Evolutionary conservation across 2,329 filamentous ascomycete genomes (phyloP), one percentile per base, ranked within the genome.

Genomic region (Trichophaea hybrida): DNA sequence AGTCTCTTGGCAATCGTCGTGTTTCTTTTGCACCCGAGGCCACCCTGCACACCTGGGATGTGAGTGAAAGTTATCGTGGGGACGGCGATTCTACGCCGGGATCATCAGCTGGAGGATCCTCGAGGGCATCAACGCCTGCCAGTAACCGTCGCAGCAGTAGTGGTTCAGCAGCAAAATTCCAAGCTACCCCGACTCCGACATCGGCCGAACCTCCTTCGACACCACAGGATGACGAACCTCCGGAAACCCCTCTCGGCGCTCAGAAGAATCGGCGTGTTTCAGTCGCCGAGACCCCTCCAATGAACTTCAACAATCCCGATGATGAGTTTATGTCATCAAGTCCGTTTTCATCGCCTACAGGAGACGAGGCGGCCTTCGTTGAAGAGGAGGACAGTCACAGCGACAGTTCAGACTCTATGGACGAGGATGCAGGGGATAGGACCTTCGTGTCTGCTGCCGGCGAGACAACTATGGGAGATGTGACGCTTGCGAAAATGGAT

Each of bases 11-110:
- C 52, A 94, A 93, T 71, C 83, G 93, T 69, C 83, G 93, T 69
- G 93, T 98, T 37, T 97, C 91, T 0, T 98, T 98, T 72, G 93
- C 93, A 4, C 93, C 93, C 1, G 93, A 98, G 73, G 93, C 93
- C 10, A 98, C 93, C 2, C 78, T 98, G 38, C 93, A 98, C 71
- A 98, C 93, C 0, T 97, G 94, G 78, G 90, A 97, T 69, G 90
- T 93, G 59, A 81, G 96, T 49, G 91, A 97, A 69, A 86, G 96
- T 70, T 64, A 62, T 49, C 59, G 51, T 32, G 59, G 63, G 8
- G 56, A 60, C 34, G 60, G 58, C 12, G 88, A 88, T 17, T 94
- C 89, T 1, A 86, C 84, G 12, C 83, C 82, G 8, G 84, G 82
- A 5, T 78, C 80, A 6, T 85, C 86, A 0, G 85, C 83, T 0